Evolutionary conservation across 495 filamentous ascomycete species (phyloP).

Genomic region (Aspergillus diversus): DNA sequence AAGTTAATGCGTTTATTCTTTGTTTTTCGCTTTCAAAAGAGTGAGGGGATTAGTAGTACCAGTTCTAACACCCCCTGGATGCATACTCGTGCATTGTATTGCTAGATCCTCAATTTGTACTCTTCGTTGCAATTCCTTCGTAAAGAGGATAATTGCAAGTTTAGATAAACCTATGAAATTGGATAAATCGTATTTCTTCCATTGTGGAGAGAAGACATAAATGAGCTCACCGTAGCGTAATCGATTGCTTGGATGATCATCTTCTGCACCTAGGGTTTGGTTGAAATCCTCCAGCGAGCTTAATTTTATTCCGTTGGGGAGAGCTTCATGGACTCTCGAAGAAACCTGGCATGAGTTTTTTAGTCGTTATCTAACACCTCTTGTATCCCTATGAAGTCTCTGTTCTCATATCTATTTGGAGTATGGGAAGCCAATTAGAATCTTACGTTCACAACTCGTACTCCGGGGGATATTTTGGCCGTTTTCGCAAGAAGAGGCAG

Average conservation of each 20-base stretch:
- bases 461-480: neutral
- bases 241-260: constrained; percentile 2
- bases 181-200: neutral
- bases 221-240: neutral
- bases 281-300: neutral
- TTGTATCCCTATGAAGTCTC: no score
- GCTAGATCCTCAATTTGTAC: neutral
- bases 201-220: neutral
- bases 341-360: neutral
- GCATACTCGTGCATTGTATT: neutral
- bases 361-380: no score
- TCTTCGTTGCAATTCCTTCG: constrained; percentile 4
- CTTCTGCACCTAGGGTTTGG: neutral
- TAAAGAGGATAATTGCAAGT: constrained; percentile 7
- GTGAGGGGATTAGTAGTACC: neutral
- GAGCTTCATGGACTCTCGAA: neutral
- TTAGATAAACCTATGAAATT: constrained; percentile 1
- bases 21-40: no score
- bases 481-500: constrained; percentile 2
- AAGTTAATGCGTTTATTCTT: neutral
- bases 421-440: neutral
- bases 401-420: neutral
- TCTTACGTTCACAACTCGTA: constrained; percentile 5
- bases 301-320: constrained; percentile 1
- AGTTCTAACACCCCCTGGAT: constrained; percentile 2